Evolutionary conservation across 78 protist species (phyloP).

Genomic region (Capsaspora owczarzaki): DNA sequence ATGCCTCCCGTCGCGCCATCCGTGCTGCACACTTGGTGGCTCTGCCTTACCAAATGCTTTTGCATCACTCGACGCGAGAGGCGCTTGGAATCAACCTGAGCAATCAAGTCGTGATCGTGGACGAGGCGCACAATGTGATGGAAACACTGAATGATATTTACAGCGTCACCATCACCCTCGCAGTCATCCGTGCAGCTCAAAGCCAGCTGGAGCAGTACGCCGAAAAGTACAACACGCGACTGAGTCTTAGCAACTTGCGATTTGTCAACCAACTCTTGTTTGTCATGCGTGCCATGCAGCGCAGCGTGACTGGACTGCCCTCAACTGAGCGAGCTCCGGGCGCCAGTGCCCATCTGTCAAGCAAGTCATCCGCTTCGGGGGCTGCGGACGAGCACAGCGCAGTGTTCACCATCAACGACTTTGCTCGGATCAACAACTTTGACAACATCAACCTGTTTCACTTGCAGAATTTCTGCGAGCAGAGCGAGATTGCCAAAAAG

Average conservation of each 20-base stretch:
- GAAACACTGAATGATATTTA: slow-evolving; percentile 50
- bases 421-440: neutral
- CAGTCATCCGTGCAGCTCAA: neutral
- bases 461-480: neutral
- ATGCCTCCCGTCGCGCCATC: slow-evolving; percentile 22
- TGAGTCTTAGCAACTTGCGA: neutral
- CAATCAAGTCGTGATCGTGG: slow-evolving; percentile 47
- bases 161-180: slow-evolving; percentile 1
- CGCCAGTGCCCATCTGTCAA: too few relatives aligned
- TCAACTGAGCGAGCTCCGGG: too few relatives aligned
- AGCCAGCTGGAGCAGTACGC: neutral
- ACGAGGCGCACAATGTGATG: slow-evolving; percentile 70
- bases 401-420: neutral
- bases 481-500: neutral
- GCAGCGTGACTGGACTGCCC: too few relatives aligned
- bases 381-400: too few relatives aligned
- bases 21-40: slow-evolving; percentile 4
- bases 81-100: slow-evolving; percentile 32
- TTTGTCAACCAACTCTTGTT: too few relatives aligned
- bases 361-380: too few relatives aligned
- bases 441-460: neutral
- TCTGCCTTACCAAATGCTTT: slow-evolving; percentile 53
- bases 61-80: slow-evolving; percentile 31
- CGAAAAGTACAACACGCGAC: neutral
- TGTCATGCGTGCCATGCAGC: too few relatives aligned